phyloP scores from a whole-genome alignment of 352 stramenopile species.

The Albugo candida region DNA sequence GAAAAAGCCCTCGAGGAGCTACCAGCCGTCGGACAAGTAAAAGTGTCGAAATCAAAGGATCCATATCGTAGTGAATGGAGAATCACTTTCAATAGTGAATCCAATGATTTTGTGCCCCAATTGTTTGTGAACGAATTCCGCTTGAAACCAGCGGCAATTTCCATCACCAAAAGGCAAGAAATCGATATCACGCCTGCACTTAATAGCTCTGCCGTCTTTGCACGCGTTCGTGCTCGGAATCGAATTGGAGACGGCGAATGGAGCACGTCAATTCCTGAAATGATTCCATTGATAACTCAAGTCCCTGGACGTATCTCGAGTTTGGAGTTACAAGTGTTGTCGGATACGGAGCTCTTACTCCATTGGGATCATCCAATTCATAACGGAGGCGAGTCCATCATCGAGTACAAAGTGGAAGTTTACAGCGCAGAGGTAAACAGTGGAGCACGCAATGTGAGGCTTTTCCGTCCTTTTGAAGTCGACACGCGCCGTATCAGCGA shows the following conservation, averaged over 20 bases:
- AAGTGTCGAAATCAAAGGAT: slow-evolving; percentile 66
- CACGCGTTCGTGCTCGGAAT: slow-evolving; percentile 38
- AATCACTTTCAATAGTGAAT: slow-evolving; percentile 62
- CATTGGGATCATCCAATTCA: slow-evolving; percentile 55
- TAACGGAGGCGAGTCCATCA: slow-evolving; percentile 45
- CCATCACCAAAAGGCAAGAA: too few relatives aligned
- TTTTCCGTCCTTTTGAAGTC: slow-evolving; percentile 7
- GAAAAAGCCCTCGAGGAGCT: slow-evolving; percentile 86
- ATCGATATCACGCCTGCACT: too few relatives aligned
- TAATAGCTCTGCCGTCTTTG: slow-evolving; percentile 31
- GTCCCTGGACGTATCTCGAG: slow-evolving; percentile 18
- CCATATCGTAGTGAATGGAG: slow-evolving; percentile 83
- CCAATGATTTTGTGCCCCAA: too few relatives aligned
- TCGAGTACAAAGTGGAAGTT: slow-evolving; percentile 71
- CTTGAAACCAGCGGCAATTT: neutral
- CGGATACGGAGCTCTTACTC: slow-evolving; percentile 35
- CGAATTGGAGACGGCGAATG: slow-evolving; percentile 23
- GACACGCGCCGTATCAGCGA: slow-evolving; percentile 28
- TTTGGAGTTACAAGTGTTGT: slow-evolving; percentile 27
- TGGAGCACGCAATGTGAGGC: slow-evolving; percentile 12
- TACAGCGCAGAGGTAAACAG: slow-evolving; percentile 14
- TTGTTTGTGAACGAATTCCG: slow-evolving; percentile 26
- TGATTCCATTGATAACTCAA: slow-evolving; percentile 28
- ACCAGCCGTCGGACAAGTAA: slow-evolving; percentile 68
- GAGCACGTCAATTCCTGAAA: slow-evolving; percentile 19